Base-by-base conservation (phyloP, 2,329 filamentous ascomycete species). In the Gnomoniopsis smithogilvyi region DNA sequence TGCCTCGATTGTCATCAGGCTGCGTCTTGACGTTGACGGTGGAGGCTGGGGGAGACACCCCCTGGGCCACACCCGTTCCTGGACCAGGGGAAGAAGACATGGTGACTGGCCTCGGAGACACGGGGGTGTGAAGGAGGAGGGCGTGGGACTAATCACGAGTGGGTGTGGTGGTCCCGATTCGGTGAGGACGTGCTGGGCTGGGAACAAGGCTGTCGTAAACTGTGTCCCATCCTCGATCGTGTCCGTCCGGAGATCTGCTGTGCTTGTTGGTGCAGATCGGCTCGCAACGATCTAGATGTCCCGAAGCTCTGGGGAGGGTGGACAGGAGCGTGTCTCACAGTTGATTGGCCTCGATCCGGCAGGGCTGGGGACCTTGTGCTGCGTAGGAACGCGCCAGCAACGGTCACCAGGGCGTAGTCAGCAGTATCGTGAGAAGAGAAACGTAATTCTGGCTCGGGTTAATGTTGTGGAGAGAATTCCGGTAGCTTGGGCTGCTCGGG, bases 401-500 rank as follows among this genome's bases (percentile, higher is more conserved):
- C 8, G 15, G 38, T 17, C 38, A n/a, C 19, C n/a, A n/a, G n/a
- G n/a, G 26, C 26, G 26, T 30, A 30, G n/a, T 30, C 8, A 30
- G 26, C 26, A 30, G 26, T 8, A 8, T 30, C 26, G 26, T 30
- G 34, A 30, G n/a, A 22, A 36, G 46, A 43, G 51, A 59, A 26
- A 59, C n/a, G n/a, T 41, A 53, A 30, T 4, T 30, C 26, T 59
- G 55, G 67, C 69, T 78, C 76, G 74, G 76, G 76, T 68, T 76
- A 78, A 78, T 78, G 74, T 72, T 78, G 73, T 69, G 72, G 68
- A 74, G 74, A 76, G 66, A 65, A 69, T 47, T 53, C 19, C 8
- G 65, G 66, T 65, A 68, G 56, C 30, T 46, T 61, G 59, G 59
- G 47, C 50, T 58, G 7, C 58, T 61, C 55, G 58, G 61, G 33